Percentiles rank a stretch among this genome's conserved stretches.
These are phyloP conservation scores for Beauveria brongniartii DNA, from an alignment of 2,329 filamentous ascomycete genomes.

Conservation along the genomic window DNA sequence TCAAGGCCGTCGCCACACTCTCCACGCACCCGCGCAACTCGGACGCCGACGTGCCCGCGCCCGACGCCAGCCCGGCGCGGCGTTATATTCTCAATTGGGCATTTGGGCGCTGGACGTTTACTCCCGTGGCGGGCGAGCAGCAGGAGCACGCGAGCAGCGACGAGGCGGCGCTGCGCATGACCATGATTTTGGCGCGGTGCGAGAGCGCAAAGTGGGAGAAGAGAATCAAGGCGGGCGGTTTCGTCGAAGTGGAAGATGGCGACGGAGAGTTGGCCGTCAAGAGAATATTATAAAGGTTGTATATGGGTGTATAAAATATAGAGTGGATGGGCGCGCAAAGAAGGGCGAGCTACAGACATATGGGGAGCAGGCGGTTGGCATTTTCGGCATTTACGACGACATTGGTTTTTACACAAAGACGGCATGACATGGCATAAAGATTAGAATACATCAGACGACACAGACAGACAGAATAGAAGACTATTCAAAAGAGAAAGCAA, in stretches of 20 bases:
- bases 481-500: background rate
- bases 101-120: conserved; percentile 92
- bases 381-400: background rate
- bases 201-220: conserved; percentile 73
- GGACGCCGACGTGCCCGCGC: conserved; percentile 35
- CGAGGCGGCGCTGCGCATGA: conserved; percentile 58
- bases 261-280: conserved; percentile 44
- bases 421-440: background rate
- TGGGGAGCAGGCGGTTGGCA: background rate
- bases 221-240: conserved; percentile 52
- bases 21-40: conserved; percentile 40
- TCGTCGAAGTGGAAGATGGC: conserved; percentile 40
- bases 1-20: conserved; percentile 62
- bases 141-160: conserved; percentile 48
- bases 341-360: background rate
- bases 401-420: background rate
- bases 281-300: conserved; percentile 17
- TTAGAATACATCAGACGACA: background rate
- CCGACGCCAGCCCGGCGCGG: conserved; percentile 22
- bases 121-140: conserved; percentile 37
- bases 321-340: background rate
- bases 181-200: conserved; percentile 63
- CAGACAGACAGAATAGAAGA: background rate
- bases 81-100: conserved; percentile 97
- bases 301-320: conserved; percentile 7